Conservation (phyloP, 257 asterid genomes). For the Solanum lycopersicoides region DNA sequence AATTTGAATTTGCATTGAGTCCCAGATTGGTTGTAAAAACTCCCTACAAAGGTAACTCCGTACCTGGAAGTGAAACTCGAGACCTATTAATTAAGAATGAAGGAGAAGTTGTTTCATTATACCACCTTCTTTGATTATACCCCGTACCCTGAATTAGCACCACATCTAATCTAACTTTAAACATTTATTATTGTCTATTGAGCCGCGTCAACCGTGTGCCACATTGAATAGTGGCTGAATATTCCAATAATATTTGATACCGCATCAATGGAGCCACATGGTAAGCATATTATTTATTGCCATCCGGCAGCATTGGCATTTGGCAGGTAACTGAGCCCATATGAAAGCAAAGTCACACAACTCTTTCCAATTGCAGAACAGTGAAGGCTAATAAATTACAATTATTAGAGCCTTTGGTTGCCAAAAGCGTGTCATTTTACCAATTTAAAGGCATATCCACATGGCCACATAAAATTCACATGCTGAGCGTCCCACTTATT, state of each 20-base stretch:
- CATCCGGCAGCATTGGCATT: background rate
- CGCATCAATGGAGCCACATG: background rate
- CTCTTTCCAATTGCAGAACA: background rate
- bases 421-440: background rate
- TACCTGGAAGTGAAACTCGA: too few species aligned
- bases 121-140: background rate
- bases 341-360: background rate
- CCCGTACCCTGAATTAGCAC: background rate
- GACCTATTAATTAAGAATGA: too few species aligned
- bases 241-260: background rate
- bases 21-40: too few species aligned
- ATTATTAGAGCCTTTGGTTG: background rate
- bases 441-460: background rate
- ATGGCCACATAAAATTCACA: background rate
- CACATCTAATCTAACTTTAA: background rate
- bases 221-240: background rate
- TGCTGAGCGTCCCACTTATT: background rate
- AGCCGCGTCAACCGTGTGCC: background rate
- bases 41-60: too few species aligned
- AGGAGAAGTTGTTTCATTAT: too few species aligned
- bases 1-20: accelerated
- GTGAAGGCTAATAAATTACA: background rate
- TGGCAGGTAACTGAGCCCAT: background rate
- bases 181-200: background rate
- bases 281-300: background rate